Evolutionary conservation across 1,284 basidiomycete species (phyloP).

Genomic region (Tilletia indica): DNA sequence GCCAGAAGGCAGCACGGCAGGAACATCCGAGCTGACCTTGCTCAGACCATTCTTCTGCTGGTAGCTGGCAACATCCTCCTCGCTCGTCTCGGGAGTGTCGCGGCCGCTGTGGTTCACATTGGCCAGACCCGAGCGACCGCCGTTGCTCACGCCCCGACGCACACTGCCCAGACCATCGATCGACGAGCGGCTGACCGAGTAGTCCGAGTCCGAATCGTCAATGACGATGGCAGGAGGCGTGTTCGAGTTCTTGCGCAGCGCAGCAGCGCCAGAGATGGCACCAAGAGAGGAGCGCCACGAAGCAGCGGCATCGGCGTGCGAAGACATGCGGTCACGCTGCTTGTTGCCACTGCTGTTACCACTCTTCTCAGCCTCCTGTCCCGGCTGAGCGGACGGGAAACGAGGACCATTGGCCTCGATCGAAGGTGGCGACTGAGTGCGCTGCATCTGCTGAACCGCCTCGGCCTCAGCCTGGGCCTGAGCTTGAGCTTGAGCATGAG

Average conservation of each 20-base stretch:
- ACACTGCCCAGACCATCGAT: slow-evolving; percentile 17
- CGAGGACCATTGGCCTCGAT: background rate
- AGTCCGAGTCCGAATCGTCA: slow-evolving; percentile 44
- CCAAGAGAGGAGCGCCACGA: slow-evolving; percentile 35
- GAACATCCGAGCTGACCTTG: background rate
- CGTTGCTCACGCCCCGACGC: background rate
- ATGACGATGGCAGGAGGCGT: slow-evolving; percentile 44
- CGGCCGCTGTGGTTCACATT: slow-evolving; percentile 26
- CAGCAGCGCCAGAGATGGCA: slow-evolving; percentile 1
- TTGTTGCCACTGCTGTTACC: background rate
- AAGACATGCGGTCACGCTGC: slow-evolving; percentile 14
- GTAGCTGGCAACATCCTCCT: slow-evolving; percentile 30
- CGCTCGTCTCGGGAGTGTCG: slow-evolving; percentile 48
- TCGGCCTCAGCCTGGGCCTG: too few relatives aligned
- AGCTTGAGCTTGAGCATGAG: too few relatives aligned
- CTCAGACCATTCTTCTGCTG: background rate
- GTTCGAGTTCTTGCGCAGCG: slow-evolving; percentile 21
- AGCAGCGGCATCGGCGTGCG: slow-evolving; percentile 30
- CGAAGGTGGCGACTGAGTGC: slow-evolving; percentile 5
- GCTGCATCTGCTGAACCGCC: background rate
- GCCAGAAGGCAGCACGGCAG: slow-evolving; percentile 13
- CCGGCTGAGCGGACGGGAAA: background rate
- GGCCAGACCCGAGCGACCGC: slow-evolving; percentile 3
- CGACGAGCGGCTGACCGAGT: slow-evolving; percentile 29
- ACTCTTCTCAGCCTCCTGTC: background rate